Percentiles rank a stretch among this genome's conserved stretches.
Conservation (phyloP, 2,329 filamentous ascomycete species). For the Tolypocladium inflatum region DNA sequence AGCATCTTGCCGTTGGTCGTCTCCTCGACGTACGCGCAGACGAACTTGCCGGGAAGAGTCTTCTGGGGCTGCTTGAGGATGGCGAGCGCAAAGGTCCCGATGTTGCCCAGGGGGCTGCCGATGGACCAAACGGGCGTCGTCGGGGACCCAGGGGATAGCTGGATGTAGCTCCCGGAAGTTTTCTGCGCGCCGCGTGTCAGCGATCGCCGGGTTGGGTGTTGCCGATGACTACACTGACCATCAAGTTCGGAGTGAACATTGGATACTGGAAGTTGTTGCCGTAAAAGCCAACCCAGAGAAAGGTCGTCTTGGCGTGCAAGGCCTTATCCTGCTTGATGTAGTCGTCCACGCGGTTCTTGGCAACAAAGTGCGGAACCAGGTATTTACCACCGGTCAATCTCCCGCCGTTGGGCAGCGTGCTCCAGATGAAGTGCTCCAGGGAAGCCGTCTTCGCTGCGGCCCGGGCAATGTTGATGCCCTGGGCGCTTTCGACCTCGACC, state of each 20-base stretch:
- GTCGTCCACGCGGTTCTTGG: background rate
- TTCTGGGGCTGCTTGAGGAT: background rate
- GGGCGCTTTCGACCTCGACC: background rate
- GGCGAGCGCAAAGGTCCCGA: background rate
- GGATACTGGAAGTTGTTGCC: background rate
- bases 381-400: background rate
- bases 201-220: too few species aligned
- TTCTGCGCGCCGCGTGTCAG: too few species aligned
- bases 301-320: background rate
- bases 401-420: background rate
- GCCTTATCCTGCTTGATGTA: background rate
- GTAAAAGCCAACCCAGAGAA: background rate
- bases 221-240: too few species aligned
- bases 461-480: background rate
- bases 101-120: background rate
- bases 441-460: background rate
- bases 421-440: background rate
- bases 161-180: background rate
- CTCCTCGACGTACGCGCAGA: background rate
- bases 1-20: background rate
- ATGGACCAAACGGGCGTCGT: background rate
- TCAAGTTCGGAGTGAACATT: background rate
- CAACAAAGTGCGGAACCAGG: background rate
- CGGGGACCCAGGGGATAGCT: background rate
- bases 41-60: background rate